Conservation (phyloP, 169 alveolate genomes). For the Toxoplasma gondii region DNA sequence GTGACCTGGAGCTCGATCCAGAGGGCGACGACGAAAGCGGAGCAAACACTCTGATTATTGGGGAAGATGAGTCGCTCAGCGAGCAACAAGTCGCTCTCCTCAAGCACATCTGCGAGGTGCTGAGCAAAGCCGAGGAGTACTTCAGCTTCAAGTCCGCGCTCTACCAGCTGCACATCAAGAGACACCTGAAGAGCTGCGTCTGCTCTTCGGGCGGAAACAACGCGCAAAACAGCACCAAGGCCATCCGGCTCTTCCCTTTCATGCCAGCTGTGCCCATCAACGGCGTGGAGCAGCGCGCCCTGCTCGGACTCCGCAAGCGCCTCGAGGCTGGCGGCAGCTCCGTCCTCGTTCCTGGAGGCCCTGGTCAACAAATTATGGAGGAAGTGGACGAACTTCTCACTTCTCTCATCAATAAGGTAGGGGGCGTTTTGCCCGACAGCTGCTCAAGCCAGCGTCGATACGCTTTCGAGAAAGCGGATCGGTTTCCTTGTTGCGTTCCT, state of each 20-base stretch:
- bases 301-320: slow-evolving; percentile 13
- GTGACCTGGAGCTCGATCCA: background rate
- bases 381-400: slow-evolving; percentile 25
- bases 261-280: slow-evolving; percentile 21
- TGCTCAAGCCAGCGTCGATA: too few relatives aligned
- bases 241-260: slow-evolving; percentile 13
- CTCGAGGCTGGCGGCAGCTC: background rate
- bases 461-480: too few relatives aligned
- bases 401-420: slow-evolving; percentile 3
- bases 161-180: slow-evolving; percentile 26
- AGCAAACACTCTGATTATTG: background rate
- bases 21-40: background rate
- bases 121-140: slow-evolving; percentile 16
- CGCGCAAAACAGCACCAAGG: background rate
- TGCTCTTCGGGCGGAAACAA: background rate
- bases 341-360: background rate
- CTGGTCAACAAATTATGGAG: background rate
- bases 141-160: slow-evolving; percentile 34
- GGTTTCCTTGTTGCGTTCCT: too few relatives aligned
- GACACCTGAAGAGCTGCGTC: slow-evolving; percentile 6
- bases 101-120: background rate
- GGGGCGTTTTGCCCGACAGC: too few relatives aligned
- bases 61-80: background rate
- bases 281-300: slow-evolving; percentile 27
- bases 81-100: background rate